Evolutionary conservation across 148 eudicot genomes (phyloP), one percentile per base, ranked within the genome.

Genomic region (Nepenthes gracilis): DNA sequence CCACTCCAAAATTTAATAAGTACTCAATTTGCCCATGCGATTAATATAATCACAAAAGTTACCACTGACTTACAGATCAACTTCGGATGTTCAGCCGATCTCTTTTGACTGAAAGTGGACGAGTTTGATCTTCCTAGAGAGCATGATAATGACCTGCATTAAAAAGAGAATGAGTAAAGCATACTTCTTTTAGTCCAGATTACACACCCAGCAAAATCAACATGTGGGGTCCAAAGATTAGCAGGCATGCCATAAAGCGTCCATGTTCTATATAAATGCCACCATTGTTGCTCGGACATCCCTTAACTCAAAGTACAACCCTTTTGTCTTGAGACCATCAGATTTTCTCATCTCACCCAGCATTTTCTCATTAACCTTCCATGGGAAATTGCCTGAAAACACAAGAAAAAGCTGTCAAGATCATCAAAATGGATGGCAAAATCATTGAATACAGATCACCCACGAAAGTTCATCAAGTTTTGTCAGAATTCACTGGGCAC

Each of bases 331-430:
- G 1, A 32, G 12, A 1, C 57, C 7, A 11, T 6, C 6, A 45
- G 48, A 11, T 45, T 23, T 23, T 23, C 23, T 23, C 23, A 0
- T 14, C 57, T 35, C 35, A 66, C 36, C 13, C 4, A 36, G 33
- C 2, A 49, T 23, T 36, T 12, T 6, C 55, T 63, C 37, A 33
- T 38, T 54, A 52, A 2, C 2, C 12, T 69, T 43, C 49, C 63
- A 82, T 87, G 95, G 87, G 95, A 33, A 87, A 87, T 57, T 87
- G 95, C 75, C 72, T 87, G 57, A 67, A 50, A 74, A 35, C 62
- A 53, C 74, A 78, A 74, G 62, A 51, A 58, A 78, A 68, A 36
- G 10, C 36, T 12, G 64, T 77, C 12, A 73, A 49, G 58, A 69
- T 78, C 36, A 67, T 62, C 65, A 77, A 75, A 71, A 67, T 69